Evolutionary conservation across 495 filamentous ascomycete species (phyloP).

Genomic region (Aspergillus coremiiformis): DNA sequence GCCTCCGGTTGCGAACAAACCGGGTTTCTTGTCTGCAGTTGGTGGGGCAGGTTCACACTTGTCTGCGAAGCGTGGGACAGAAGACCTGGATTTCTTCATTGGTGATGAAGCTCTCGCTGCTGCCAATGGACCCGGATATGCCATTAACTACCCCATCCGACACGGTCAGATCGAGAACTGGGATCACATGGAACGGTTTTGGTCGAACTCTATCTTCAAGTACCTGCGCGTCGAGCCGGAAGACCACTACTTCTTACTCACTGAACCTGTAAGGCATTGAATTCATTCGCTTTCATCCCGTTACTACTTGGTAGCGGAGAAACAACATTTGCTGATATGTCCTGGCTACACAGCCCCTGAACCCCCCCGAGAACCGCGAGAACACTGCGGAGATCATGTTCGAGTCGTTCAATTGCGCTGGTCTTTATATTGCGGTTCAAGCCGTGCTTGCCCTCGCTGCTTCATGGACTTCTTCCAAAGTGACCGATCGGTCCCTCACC

Average conservation of each 20-base stretch:
- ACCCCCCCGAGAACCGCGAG: conserved; percentile 96
- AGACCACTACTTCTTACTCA: conserved; percentile 96
- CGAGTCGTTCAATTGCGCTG: conserved; percentile 98
- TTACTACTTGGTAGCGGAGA: neutral
- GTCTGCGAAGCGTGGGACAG: conserved; percentile 87
- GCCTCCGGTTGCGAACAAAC: conserved; percentile 86
- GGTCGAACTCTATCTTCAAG: conserved; percentile 99
- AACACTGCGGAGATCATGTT: conserved; percentile 99
- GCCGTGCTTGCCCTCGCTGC: conserved; percentile 93
- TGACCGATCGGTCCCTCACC: conserved; percentile 91
- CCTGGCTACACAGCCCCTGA: conserved; percentile 60
- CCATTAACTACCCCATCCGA: conserved; percentile 91
- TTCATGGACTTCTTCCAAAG: conserved; percentile 97
- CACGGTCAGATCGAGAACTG: conserved; percentile 98
- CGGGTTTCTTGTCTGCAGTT: conserved; percentile 87
- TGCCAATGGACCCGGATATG: conserved; percentile 81
- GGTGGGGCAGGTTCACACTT: conserved; percentile 75
- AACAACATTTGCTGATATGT: conserved; percentile 7
- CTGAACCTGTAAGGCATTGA: conserved; percentile 68
- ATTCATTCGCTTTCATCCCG: neutral
- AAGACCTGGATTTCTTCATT: conserved; percentile 98
- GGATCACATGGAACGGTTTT: conserved; percentile 99
- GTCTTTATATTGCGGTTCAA: conserved; percentile 97
- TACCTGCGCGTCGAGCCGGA: conserved; percentile 97
- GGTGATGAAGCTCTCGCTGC: conserved; percentile 91